A percentile compares a stretch with the other conserved stretches of the same genome.
Conservation (phyloP, 441 rosid species). For the Erysimum pusillum region DNA sequence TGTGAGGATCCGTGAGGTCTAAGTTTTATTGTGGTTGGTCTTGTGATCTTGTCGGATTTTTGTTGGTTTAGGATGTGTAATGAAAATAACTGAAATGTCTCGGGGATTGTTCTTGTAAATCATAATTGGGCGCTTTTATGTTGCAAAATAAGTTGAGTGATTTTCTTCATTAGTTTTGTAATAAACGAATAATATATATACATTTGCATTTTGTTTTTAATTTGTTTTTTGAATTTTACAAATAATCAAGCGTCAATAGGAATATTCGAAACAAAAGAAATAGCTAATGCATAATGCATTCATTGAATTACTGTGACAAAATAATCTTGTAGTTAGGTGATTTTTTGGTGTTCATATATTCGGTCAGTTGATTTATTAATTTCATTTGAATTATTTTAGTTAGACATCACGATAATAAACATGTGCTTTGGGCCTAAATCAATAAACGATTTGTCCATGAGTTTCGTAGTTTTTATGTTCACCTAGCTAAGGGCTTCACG, state of each 20-base stretch:
- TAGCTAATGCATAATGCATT: not conserved
- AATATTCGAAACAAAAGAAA: not conserved
- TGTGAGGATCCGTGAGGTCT: slow-evolving; percentile 59
- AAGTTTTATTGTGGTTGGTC: slow-evolving; percentile 1
- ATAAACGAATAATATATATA: not conserved
- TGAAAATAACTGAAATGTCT: not conserved
- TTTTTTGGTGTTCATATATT: not conserved
- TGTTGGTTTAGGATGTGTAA: slow-evolving; percentile 18
- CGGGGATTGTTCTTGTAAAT: slow-evolving; percentile 6
- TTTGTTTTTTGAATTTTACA: not conserved
- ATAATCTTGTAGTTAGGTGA: slow-evolving; percentile 6
- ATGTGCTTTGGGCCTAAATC: slow-evolving; percentile 13
- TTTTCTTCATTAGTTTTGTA: slow-evolving; percentile 12
- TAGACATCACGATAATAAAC: not conserved
- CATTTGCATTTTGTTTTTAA: not conserved
- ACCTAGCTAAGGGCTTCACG: not conserved
- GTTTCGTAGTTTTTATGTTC: not conserved
- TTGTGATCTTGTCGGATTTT: slow-evolving; percentile 21
- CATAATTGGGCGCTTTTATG: not conserved
- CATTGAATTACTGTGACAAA: slow-evolving; percentile 9
- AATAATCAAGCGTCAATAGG: not conserved
- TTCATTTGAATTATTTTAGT: not conserved
- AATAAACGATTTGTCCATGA: not conserved
- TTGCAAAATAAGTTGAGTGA: not conserved
- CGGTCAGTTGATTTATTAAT: not conserved